phyloP scores from a whole-genome alignment of 805 yeast genomes.

The Zygoascus biomembranicola region DNA sequence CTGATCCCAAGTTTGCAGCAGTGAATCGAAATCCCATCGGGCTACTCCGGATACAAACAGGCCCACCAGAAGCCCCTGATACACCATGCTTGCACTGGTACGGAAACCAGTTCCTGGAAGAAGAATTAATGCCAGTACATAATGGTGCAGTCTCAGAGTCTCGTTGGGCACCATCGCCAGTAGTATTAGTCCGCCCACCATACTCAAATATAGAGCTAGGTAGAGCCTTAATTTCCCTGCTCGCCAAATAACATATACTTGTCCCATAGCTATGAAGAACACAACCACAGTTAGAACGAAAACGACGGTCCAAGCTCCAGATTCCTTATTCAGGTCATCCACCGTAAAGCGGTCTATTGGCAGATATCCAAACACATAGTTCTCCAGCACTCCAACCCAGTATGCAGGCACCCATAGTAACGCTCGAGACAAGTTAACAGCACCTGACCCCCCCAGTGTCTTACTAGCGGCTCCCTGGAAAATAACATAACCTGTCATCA shows the following conservation, averaged over 20 bases:
- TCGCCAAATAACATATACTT: conserved; percentile 73
- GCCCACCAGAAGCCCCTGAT: conserved; percentile 82
- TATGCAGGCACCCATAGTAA: conserved; percentile 69
- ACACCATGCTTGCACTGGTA: conserved; percentile 38
- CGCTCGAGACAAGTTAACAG: conserved; percentile 30
- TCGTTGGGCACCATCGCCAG: conserved; percentile 45
- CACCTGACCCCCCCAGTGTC: conserved; percentile 14
- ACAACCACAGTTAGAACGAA: conserved; percentile 41
- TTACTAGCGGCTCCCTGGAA: conserved; percentile 36
- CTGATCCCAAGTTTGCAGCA: conserved; percentile 66
- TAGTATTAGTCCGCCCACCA: conserved; percentile 36
- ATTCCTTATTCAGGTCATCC: conserved; percentile 60
- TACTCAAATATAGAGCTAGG: conserved; percentile 40
- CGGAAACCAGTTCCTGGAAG: conserved; percentile 75
- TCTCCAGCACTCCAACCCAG: conserved; percentile 80
- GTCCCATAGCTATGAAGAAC: conserved; percentile 51
- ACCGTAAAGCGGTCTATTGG: conserved; percentile 81
- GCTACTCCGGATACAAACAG: conserved; percentile 76
- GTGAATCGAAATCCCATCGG: conserved; percentile 89
- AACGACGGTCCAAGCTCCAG: conserved; percentile 69
- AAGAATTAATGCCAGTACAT: conserved; percentile 62
- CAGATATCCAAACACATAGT: conserved; percentile 77
- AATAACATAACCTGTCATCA: conserved; percentile 60
- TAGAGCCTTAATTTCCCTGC: conserved; percentile 50
- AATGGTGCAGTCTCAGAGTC: conserved; percentile 73